phyloP scores from a whole-genome alignment of 2,329 filamentous ascomycete species.

The Amphichorda felina region DNA sequence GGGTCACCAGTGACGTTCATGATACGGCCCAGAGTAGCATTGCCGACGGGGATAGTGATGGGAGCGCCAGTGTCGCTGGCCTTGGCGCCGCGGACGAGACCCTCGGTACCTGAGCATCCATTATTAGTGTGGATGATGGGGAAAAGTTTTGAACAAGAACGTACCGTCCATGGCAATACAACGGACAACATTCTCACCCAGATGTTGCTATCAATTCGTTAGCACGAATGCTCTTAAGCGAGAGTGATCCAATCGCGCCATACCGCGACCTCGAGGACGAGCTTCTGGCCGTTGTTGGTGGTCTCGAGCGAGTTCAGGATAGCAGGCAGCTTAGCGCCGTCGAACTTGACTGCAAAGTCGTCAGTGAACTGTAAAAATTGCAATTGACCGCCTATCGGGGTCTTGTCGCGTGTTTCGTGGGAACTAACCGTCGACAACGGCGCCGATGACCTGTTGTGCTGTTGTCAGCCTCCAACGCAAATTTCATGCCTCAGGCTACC shows the following conservation, averaged over 20 bases:
- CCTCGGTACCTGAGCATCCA: slow-evolving; percentile 71
- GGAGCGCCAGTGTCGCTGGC: slow-evolving; percentile 83
- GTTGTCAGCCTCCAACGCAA: slow-evolving; percentile 2
- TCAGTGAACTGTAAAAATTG: slow-evolving; percentile 10
- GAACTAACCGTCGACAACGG: slow-evolving; percentile 89
- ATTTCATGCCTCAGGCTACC: slow-evolving; percentile 4
- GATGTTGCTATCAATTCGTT: slow-evolving; percentile 69
- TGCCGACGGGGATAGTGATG: slow-evolving; percentile 93
- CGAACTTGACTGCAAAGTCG: slow-evolving; percentile 74
- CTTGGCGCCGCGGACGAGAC: slow-evolving; percentile 87
- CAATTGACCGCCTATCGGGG: slow-evolving; percentile 2
- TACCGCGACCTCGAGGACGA: slow-evolving; percentile 95
- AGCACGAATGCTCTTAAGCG: no score
- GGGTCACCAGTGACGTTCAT: slow-evolving; percentile 99
- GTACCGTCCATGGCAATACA: slow-evolving; percentile 99
- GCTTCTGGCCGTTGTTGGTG: slow-evolving; percentile 83
- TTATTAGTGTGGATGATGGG: slow-evolving; percentile 2
- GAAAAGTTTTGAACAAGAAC: slow-evolving; percentile 6
- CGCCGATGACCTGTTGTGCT: slow-evolving; percentile 79
- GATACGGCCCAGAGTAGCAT: slow-evolving; percentile 92
- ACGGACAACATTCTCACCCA: slow-evolving; percentile 97
- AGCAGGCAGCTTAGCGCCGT: slow-evolving; percentile 79
- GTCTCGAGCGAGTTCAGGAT: slow-evolving; percentile 97
- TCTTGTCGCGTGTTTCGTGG: slow-evolving; percentile 6
- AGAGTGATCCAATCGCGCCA: slow-evolving; percentile 15